A percentile compares a stretch with the other conserved stretches of the same genome.
Evolutionary conservation across 768 basidiomycete species (phyloP).

Genomic region (Scleroderma bovista): DNA sequence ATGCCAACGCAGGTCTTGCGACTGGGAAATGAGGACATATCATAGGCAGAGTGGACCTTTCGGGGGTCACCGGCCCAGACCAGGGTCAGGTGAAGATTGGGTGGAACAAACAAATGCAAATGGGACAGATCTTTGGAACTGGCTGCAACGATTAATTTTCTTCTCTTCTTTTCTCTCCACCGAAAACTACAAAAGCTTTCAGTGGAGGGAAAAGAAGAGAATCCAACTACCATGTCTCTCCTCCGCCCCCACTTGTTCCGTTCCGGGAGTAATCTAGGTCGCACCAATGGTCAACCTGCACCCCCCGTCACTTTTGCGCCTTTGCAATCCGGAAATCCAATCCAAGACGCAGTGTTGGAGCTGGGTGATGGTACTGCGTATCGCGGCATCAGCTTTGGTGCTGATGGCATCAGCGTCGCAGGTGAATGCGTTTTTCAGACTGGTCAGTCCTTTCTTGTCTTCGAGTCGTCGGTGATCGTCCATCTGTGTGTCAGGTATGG

Average conservation of each 20-base stretch:
- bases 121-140: constrained; percentile 9
- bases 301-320: constrained; percentile 32
- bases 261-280: constrained; percentile 35
- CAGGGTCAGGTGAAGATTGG: not conserved
- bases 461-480: constrained; percentile 7
- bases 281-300: constrained; percentile 28
- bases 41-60: too few species aligned
- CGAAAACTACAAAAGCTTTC: constrained; percentile 33
- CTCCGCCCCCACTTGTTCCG: constrained; percentile 42
- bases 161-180: constrained; percentile 46
- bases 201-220: constrained; percentile 48
- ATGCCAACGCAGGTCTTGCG: too few species aligned
- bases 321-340: constrained; percentile 14
- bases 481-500: constrained; percentile 71
- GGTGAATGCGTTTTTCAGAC: constrained; percentile 99
- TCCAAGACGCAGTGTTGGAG: constrained; percentile 72
- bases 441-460: constrained; percentile 48
- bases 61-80: too few species aligned
- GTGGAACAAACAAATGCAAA: constrained; percentile 20
- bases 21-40: too few species aligned
- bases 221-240: constrained; percentile 10
- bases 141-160: constrained; percentile 9
- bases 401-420: constrained; percentile 81
- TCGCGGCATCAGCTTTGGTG: constrained; percentile 90
- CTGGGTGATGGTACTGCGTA: constrained; percentile 85